Evolutionary conservation across 1,284 basidiomycete species (phyloP).

Genomic region (Violaceomyces palustris): DNA sequence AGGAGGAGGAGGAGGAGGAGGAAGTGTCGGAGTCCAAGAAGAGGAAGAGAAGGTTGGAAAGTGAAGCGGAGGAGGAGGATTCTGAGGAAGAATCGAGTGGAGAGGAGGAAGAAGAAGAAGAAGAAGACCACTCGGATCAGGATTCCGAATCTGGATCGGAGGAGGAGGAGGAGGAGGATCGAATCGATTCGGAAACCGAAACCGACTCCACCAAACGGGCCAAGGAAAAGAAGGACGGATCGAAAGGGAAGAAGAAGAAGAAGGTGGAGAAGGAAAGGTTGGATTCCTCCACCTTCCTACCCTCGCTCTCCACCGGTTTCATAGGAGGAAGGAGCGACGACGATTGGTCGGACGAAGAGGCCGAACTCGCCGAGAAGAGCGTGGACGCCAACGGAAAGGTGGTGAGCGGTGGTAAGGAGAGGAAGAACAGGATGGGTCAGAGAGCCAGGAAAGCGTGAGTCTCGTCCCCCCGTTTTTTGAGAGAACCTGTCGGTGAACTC

Average conservation of each 20-base stretch:
- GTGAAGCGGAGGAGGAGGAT: neutral
- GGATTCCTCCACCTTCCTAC: constrained; percentile 72
- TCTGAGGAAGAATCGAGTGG: neutral
- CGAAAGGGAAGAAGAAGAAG: constrained; percentile 6
- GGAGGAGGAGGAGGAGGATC: no score
- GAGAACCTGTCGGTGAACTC: neutral
- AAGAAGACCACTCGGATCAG: constrained; percentile 41
- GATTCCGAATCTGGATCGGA: constrained; percentile 36
- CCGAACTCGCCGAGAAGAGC: constrained; percentile 57
- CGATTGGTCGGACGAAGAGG: constrained; percentile 66
- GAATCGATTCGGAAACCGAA: no score
- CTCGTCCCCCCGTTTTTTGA: no score
- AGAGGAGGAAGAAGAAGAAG: constrained; percentile 52
- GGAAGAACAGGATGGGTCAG: constrained; percentile 87
- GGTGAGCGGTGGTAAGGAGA: constrained; percentile 43
- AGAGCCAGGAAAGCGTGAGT: constrained; percentile 83
- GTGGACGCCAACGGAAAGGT: constrained; percentile 12
- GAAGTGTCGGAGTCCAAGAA: no score
- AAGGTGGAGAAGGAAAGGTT: constrained; percentile 3
- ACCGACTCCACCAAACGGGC: constrained; percentile 1
- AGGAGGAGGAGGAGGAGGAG: neutral
- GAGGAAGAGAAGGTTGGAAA: neutral
- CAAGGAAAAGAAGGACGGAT: neutral
- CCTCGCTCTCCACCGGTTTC: constrained; percentile 79
- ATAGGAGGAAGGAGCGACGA: constrained; percentile 67